phyloP scores from a whole-genome alignment of 805 yeast genomes.

The Starmerella floris region DNA sequence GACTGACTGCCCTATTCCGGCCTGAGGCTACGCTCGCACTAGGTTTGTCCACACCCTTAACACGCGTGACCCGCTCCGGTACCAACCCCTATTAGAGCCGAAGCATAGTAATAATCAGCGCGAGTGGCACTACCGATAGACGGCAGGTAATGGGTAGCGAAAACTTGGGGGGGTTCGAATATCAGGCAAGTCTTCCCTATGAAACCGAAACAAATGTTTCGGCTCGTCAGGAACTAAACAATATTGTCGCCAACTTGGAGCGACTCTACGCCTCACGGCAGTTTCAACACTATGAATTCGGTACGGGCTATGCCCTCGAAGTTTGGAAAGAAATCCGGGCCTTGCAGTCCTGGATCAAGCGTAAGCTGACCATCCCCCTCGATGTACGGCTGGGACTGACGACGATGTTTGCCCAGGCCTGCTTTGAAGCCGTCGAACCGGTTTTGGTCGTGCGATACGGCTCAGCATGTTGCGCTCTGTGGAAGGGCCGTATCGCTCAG shows the following conservation, averaged over 20 bases:
- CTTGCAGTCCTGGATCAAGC: slow-evolving; percentile 58
- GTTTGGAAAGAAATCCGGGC: slow-evolving; percentile 83
- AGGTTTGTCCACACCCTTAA: too few species aligned
- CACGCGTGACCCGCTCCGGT: too few species aligned
- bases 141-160: too few species aligned
- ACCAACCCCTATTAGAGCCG: too few species aligned
- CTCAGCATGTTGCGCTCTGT: slow-evolving; percentile 41
- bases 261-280: slow-evolving; percentile 65
- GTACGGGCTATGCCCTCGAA: slow-evolving; percentile 46
- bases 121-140: too few species aligned
- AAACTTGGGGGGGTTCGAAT: slow-evolving; percentile 29
- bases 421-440: slow-evolving; percentile 60
- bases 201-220: slow-evolving; percentile 53
- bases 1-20: too few species aligned
- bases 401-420: slow-evolving; percentile 54
- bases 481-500: slow-evolving; percentile 36
- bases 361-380: slow-evolving; percentile 71
- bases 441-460: slow-evolving; percentile 47
- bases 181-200: slow-evolving; percentile 52
- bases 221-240: slow-evolving; percentile 59
- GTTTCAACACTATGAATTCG: slow-evolving; percentile 48
- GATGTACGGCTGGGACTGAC: slow-evolving; percentile 47
- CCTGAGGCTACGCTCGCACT: too few species aligned
- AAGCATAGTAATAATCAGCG: too few species aligned
- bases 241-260: slow-evolving; percentile 66